Conservation (phyloP, 2,329 filamentous ascomycete genomes). For the Xylaria sp. region DNA sequence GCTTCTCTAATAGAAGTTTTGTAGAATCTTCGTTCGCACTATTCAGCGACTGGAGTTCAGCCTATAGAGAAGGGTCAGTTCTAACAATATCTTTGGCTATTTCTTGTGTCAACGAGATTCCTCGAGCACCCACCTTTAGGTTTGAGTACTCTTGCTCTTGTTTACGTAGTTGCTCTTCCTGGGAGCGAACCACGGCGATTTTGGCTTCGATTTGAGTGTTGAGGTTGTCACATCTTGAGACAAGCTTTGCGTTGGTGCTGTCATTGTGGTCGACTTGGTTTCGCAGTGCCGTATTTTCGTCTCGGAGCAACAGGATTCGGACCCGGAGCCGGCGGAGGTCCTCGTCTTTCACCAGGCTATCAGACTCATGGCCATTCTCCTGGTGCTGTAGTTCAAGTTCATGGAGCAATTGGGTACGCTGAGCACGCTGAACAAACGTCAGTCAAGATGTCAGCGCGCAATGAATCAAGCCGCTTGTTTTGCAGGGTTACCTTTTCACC, state of each 20-base stretch:
- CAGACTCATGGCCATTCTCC: conserved; percentile 65
- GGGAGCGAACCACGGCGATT: conserved; percentile 49
- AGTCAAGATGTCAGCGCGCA: background rate
- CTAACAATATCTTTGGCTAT: background rate
- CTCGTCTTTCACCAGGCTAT: conserved; percentile 76
- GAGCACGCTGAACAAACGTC: conserved; percentile 44
- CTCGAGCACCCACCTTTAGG: conserved; percentile 48
- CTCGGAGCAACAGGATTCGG: conserved; percentile 71
- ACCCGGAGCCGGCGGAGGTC: conserved; percentile 72
- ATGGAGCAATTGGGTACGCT: conserved; percentile 55
- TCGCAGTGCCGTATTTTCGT: conserved; percentile 74
- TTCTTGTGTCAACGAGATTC: background rate
- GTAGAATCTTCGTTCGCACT: conserved; percentile 71
- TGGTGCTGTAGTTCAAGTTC: conserved; percentile 74
- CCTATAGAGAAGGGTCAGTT: conserved; percentile 51
- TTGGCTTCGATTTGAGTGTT: conserved; percentile 51
- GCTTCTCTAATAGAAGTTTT: conserved; percentile 67
- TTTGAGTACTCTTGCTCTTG: conserved; percentile 55
- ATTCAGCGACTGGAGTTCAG: conserved; percentile 73
- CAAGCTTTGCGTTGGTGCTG: conserved; percentile 41
- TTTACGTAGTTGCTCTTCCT: conserved; percentile 55
- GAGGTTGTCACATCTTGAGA: conserved; percentile 47
- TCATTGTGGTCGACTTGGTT: conserved; percentile 57
- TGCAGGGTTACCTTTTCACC: conserved; percentile 43
- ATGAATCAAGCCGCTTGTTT: background rate